Percentiles rank a stretch among this genome's conserved stretches.
Conservation (phyloP, 257 asterid species). For the Prunella vulgaris region DNA sequence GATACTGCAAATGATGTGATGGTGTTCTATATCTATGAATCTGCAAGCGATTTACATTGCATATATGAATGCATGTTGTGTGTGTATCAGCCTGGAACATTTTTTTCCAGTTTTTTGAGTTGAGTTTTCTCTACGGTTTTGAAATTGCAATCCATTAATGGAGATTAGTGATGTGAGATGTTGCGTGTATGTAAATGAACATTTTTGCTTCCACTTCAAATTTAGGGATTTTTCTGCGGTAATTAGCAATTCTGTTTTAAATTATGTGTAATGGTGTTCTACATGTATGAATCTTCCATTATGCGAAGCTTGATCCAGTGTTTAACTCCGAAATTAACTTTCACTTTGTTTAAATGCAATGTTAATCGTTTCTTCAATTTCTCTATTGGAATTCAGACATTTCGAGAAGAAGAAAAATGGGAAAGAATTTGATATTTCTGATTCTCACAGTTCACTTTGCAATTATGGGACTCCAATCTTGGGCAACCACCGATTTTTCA, state of each 20-base stretch:
- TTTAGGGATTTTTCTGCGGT: too few species aligned
- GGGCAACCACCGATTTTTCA: constrained; percentile 44
- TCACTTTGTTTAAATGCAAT: constrained; percentile 17
- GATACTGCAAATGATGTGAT: background rate
- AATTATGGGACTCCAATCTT: constrained; percentile 33
- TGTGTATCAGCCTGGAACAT: background rate
- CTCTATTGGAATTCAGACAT: background rate
- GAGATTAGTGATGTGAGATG: too few species aligned
- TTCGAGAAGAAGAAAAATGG: constrained; percentile 37
- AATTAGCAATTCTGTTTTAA: too few species aligned
- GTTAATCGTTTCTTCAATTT: constrained; percentile 8
- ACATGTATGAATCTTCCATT: constrained; percentile 30
- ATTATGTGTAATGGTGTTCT: too few species aligned
- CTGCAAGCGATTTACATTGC: background rate
- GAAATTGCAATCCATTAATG: too few species aligned
- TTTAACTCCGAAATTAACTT: too few species aligned
- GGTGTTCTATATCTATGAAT: background rate
- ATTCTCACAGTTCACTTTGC: constrained; percentile 27
- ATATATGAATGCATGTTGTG: background rate
- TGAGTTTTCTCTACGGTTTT: too few species aligned
- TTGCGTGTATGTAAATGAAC: too few species aligned
- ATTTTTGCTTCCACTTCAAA: too few species aligned
- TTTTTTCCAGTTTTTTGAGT: background rate
- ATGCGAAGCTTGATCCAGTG: constrained; percentile 31
- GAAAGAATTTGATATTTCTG: constrained; percentile 28